Percentiles rank a stretch among this genome's conserved stretches.
phyloP scores from a whole-genome alignment of 306 rosid species.

The Trifolium repens region DNA sequence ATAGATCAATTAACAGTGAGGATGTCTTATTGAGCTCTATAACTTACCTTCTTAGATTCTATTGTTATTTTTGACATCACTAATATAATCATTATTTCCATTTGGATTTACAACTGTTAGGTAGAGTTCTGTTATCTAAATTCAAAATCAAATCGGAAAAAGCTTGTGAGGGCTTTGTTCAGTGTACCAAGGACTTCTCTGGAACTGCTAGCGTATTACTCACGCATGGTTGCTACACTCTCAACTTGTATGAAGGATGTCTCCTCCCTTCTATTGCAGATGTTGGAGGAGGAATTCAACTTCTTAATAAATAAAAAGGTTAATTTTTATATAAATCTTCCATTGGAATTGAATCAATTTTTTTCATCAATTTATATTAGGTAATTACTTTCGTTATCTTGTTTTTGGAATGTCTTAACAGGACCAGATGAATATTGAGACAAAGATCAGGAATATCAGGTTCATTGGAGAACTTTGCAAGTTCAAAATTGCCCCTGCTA shows the following conservation, averaged over 20 bases:
- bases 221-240: constrained; percentile 95
- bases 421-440: constrained; percentile 99
- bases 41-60: constrained; percentile 24
- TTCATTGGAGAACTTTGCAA: constrained; percentile 99
- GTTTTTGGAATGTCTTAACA: constrained; percentile 52
- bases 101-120: constrained; percentile 50
- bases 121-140: constrained; percentile 98
- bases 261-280: constrained; percentile 77
- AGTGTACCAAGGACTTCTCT: constrained; percentile 97
- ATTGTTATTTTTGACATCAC: constrained; percentile 15
- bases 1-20: constrained; percentile 95
- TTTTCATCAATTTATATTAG: constrained; percentile 26
- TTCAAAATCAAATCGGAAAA: constrained; percentile 88
- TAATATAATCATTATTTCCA: constrained; percentile 36
- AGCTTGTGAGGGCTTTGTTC: constrained; percentile 93
- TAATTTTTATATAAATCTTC: constrained; percentile 20
- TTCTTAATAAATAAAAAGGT: constrained; percentile 98
- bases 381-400: constrained; percentile 34
- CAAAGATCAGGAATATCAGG: constrained; percentile 95
- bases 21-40: constrained; percentile 31
- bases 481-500: constrained; percentile 85
- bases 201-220: constrained; percentile 88
- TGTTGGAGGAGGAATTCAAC: constrained; percentile 98
- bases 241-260: constrained; percentile 99
- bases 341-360: constrained; percentile 2